Evolutionary conservation across 306 rosid genomes (phyloP).

Genomic region (Aeschynomene evenia): DNA sequence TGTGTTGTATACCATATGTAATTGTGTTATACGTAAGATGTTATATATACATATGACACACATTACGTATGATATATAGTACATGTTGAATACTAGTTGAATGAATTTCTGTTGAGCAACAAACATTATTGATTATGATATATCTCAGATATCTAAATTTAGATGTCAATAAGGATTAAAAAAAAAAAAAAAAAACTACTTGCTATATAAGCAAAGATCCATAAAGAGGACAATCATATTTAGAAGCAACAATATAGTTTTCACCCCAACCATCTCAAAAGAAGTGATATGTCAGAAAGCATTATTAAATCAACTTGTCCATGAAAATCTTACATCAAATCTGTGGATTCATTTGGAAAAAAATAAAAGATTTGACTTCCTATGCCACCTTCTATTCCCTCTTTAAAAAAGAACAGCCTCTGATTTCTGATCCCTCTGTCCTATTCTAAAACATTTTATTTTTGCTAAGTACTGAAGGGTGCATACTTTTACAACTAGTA

Average conservation of each 20-base stretch:
- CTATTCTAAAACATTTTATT: not conserved
- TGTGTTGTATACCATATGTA: no score
- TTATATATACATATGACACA: no score
- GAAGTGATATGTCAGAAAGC: not conserved
- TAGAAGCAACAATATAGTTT: no score
- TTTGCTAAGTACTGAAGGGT: conserved; percentile 9
- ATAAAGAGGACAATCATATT: no score
- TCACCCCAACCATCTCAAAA: not conserved
- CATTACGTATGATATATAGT: no score
- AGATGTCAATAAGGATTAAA: no score
- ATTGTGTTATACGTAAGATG: no score
- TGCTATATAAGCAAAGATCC: not conserved
- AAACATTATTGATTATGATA: no score
- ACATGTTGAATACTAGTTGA: no score
- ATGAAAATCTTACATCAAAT: not conserved
- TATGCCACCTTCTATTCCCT: not conserved
- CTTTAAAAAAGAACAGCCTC: not conserved
- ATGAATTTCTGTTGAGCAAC: no score
- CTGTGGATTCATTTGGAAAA: not conserved
- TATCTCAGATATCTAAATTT: no score
- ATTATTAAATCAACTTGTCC: not conserved
- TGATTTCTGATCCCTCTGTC: not conserved
- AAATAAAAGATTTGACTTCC: not conserved
- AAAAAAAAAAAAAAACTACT: no score
- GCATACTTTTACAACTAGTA: conserved; percentile 2